Evolutionary conservation across 148 eudicot genomes (phyloP).

Genomic region (Chenopodium berlandieri): DNA sequence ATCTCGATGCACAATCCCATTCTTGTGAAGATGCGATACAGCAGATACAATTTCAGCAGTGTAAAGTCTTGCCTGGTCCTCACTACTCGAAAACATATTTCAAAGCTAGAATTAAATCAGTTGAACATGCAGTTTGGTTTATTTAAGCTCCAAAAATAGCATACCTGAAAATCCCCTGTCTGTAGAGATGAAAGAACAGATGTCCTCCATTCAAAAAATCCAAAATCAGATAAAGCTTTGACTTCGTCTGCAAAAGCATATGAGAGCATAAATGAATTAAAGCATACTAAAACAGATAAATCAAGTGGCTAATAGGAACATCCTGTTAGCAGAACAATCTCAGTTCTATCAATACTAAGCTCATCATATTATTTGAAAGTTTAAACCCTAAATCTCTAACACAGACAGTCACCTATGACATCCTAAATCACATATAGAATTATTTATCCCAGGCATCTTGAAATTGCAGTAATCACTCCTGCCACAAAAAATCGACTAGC

Average conservation of each 20-base stretch:
- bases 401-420: not conserved
- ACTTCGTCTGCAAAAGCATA: slow-evolving; percentile 60
- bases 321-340: not conserved
- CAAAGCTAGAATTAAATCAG: slow-evolving; percentile 33
- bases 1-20: slow-evolving; percentile 93
- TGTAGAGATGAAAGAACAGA: slow-evolving; percentile 80
- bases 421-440: not conserved
- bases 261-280: not conserved
- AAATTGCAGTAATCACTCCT: not conserved
- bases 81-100: slow-evolving; percentile 53
- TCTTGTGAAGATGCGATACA: slow-evolving; percentile 87
- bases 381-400: not conserved
- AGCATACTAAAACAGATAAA: not conserved
- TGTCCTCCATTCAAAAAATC: slow-evolving; percentile 93
- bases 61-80: slow-evolving; percentile 90
- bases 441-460: not conserved
- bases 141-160: slow-evolving; percentile 12
- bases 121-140: not conserved
- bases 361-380: not conserved
- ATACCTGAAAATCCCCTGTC: slow-evolving; percentile 88
- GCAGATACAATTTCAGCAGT: slow-evolving; percentile 89
- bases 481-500: not conserved
- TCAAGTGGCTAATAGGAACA: not conserved
- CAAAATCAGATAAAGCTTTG: slow-evolving; percentile 81
- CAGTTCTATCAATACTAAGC: not conserved